Conservation (phyloP, 805 yeast genomes). For the Lachancea sp. region DNA sequence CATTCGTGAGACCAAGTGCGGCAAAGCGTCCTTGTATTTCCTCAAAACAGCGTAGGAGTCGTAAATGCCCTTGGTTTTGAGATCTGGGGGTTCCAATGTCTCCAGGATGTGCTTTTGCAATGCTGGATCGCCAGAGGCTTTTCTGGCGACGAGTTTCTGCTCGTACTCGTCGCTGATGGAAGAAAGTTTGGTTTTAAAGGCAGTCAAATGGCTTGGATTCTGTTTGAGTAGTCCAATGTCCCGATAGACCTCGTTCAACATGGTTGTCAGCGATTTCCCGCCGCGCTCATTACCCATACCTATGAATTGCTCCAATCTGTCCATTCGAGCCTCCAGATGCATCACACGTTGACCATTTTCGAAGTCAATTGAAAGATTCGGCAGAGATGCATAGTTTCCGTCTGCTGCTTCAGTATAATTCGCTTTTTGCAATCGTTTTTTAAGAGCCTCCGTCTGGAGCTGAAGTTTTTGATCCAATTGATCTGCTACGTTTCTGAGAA, state of each 20-base stretch:
- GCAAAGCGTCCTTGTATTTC: constrained; percentile 20
- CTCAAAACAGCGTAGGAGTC: constrained; percentile 14
- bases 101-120: constrained; percentile 12
- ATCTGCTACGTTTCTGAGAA: background rate
- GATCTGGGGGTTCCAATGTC: constrained; percentile 17
- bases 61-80: constrained; percentile 24
- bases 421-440: background rate
- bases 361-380: constrained; percentile 5
- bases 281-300: constrained; percentile 1
- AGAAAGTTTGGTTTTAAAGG: constrained; percentile 19
- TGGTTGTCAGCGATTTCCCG: constrained; percentile 18
- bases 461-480: background rate
- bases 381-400: background rate
- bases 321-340: constrained; percentile 15
- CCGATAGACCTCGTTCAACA: constrained; percentile 28
- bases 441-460: background rate
- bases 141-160: constrained; percentile 15
- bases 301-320: constrained; percentile 17
- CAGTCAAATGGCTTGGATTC: constrained; percentile 15
- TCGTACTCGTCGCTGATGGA: constrained; percentile 27
- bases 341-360: constrained; percentile 6
- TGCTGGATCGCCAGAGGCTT: constrained; percentile 8
- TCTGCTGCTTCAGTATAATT: background rate
- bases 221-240: constrained; percentile 23
- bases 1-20: constrained; percentile 24